Conservation (phyloP, 148 eudicot genomes). For the Rhododendron vialii region DNA sequence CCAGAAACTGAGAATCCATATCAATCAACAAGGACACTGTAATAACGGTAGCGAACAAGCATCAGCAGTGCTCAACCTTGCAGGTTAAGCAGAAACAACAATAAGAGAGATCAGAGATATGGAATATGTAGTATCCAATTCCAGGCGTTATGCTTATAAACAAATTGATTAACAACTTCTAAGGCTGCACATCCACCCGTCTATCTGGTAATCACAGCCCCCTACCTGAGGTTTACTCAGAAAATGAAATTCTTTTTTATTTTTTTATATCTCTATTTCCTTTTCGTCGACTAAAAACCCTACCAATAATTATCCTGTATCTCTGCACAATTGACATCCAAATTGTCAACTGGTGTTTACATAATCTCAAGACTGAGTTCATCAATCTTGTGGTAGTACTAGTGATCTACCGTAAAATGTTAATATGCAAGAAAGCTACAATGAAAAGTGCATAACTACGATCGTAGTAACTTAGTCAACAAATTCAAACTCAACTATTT, state of each 20-base stretch:
- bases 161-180: neutral
- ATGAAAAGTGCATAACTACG: neutral
- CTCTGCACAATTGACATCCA: neutral
- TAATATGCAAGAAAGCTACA: neutral
- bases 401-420: neutral
- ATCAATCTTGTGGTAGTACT: neutral
- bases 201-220: neutral
- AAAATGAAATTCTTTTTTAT: neutral
- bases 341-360: neutral
- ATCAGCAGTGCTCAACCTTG: neutral
- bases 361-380: neutral
- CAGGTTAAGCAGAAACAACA: neutral
- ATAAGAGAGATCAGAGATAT: neutral
- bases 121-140: neutral
- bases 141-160: neutral
- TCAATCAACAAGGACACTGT: neutral
- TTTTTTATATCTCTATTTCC: neutral
- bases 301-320: constrained; percentile 6
- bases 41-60: neutral
- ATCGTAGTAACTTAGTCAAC: neutral
- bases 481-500: neutral
- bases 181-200: neutral
- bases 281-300: neutral
- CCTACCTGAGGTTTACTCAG: neutral
- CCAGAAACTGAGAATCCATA: neutral